Percentiles rank a stretch among this genome's conserved stretches.
phyloP scores from a whole-genome alignment of 495 filamentous ascomycete species.

The Xylaria venustula region DNA sequence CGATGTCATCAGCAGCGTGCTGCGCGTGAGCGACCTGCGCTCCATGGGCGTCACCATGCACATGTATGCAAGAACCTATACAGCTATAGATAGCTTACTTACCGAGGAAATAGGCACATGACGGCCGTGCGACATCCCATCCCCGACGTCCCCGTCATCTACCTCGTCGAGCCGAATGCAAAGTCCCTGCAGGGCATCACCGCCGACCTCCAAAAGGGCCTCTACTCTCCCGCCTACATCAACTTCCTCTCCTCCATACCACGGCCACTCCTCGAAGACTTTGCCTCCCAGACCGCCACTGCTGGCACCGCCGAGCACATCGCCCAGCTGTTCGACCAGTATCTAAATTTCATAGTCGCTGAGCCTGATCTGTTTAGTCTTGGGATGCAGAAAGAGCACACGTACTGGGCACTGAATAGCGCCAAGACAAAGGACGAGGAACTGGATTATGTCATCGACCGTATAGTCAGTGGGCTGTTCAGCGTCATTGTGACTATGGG shows the following conservation, averaged over 20 bases:
- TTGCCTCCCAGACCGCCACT: constrained; percentile 81
- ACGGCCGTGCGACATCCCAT: constrained; percentile 82
- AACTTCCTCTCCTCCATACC: constrained; percentile 97
- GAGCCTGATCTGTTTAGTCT: constrained; percentile 96
- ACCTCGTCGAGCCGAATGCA: constrained; percentile 85
- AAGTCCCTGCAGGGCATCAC: constrained; percentile 80
- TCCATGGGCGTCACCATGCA: constrained; percentile 97
- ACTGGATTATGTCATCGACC: constrained; percentile 80
- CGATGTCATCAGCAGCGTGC: constrained; percentile 85
- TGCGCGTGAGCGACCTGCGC: constrained; percentile 88
- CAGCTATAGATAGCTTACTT: constrained; percentile 19
- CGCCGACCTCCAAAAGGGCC: constrained; percentile 76
- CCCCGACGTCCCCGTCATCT: constrained; percentile 94
- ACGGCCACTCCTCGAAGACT: constrained; percentile 90
- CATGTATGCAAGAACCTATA: constrained; percentile 58
- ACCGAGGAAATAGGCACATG: constrained; percentile 61
- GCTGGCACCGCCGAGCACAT: constrained; percentile 83
- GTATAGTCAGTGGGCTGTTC: constrained; percentile 90
- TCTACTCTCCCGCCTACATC: constrained; percentile 93
- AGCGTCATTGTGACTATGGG: constrained; percentile 98
- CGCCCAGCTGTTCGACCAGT: constrained; percentile 93
- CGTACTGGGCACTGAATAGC: constrained; percentile 94
- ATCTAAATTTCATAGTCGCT: constrained; percentile 94
- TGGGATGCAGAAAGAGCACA: constrained; percentile 77
- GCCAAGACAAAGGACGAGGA: constrained; percentile 86